Percentiles rank a stretch among this genome's conserved stretches.
Conservation (phyloP, 2,329 filamentous ascomycete species). For the Teratosphaeria pseudoeucalypti region DNA sequence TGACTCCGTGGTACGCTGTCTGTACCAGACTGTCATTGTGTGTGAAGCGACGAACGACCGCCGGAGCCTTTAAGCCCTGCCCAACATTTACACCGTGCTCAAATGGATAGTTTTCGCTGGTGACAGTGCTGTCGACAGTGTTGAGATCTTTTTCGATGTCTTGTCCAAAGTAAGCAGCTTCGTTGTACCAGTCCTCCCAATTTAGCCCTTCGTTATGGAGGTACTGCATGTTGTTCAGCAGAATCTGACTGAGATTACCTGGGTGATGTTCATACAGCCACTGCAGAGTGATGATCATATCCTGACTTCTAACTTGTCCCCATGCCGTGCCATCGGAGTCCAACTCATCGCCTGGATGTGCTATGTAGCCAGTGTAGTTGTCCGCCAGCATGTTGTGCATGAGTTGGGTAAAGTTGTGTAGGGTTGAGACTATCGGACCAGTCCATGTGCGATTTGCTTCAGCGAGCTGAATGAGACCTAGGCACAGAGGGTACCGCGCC, state of each 20-base stretch:
- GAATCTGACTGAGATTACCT: slow-evolving; percentile 22
- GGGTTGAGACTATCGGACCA: slow-evolving; percentile 36
- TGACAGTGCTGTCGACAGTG: slow-evolving; percentile 14
- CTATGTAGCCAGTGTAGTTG: slow-evolving; percentile 42
- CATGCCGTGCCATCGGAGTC: slow-evolving; percentile 26
- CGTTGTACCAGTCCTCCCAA: slow-evolving; percentile 26
- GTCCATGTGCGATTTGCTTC: slow-evolving; percentile 39
- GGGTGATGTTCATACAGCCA: slow-evolving; percentile 40
- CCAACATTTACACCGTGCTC: slow-evolving; percentile 40
- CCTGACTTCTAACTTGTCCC: slow-evolving; percentile 31
- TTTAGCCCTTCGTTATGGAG: slow-evolving; percentile 28
- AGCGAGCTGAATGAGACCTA: slow-evolving; percentile 41
- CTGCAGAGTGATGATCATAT: slow-evolving; percentile 38
- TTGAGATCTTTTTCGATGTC: slow-evolving; percentile 14
- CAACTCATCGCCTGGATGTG: slow-evolving; percentile 33
- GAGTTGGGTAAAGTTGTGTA: slow-evolving; percentile 42
- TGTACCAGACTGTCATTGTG: slow-evolving; percentile 33
- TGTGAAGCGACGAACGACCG: slow-evolving; percentile 37
- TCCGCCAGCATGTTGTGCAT: slow-evolving; percentile 46
- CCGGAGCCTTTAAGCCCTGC: slow-evolving; percentile 38
- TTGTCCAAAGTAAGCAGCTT: slow-evolving; percentile 18
- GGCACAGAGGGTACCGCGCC: slow-evolving; percentile 42
- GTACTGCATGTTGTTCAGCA: slow-evolving; percentile 36
- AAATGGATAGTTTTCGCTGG: slow-evolving; percentile 26
- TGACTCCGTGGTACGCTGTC: slow-evolving; percentile 33